A percentile compares a stretch with the other conserved stretches of the same genome.
These are phyloP conservation scores for Tuber borchii DNA, from an alignment of 495 filamentous ascomycete species.

Conservation along the genomic window DNA sequence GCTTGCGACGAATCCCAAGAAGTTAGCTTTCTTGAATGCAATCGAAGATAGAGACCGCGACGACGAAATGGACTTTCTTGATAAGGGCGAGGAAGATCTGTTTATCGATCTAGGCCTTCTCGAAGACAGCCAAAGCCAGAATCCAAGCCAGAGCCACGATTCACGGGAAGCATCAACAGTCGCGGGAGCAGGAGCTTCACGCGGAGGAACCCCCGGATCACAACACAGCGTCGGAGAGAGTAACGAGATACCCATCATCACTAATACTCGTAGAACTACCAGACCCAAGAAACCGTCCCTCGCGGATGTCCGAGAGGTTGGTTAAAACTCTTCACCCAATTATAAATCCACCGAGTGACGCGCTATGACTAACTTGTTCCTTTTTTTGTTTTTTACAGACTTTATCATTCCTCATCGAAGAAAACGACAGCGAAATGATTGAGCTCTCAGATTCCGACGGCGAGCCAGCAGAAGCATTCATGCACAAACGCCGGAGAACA, in stretches of 20 bases:
- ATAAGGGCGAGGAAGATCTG: slow-evolving; percentile 51
- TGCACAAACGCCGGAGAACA: slow-evolving; percentile 50
- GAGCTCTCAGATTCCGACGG: slow-evolving; percentile 40
- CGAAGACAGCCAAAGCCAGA: slow-evolving; percentile 38
- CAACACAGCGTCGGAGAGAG: not conserved
- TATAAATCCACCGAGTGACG: slow-evolving; percentile 34
- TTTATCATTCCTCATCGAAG: slow-evolving; percentile 39
- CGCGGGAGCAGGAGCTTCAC: slow-evolving; percentile 42
- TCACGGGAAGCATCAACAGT: slow-evolving; percentile 46
- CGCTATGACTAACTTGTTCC: slow-evolving; percentile 22
- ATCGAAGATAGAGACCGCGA: slow-evolving; percentile 79
- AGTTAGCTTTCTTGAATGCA: slow-evolving; percentile 77
- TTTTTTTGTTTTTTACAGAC: slow-evolving; percentile 13
- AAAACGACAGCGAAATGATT: slow-evolving; percentile 22
- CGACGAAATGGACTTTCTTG: slow-evolving; percentile 69
- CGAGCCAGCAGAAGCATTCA: slow-evolving; percentile 36
- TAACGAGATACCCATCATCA: slow-evolving; percentile 6
- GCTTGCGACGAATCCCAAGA: slow-evolving; percentile 85
- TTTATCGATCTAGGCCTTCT: slow-evolving; percentile 48
- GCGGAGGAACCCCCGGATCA: not conserved
- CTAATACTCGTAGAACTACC: slow-evolving; percentile 19
- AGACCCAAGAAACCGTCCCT: slow-evolving; percentile 29
- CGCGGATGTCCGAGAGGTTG: slow-evolving; percentile 39
- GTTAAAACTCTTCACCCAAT: slow-evolving; percentile 26
- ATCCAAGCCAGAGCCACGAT: slow-evolving; percentile 34